A percentile compares a stretch with the other conserved stretches of the same genome.
These are phyloP conservation scores for Globisporangium acanthophoron DNA, from an alignment of 352 stramenopile species.

Conservation along the genomic window DNA sequence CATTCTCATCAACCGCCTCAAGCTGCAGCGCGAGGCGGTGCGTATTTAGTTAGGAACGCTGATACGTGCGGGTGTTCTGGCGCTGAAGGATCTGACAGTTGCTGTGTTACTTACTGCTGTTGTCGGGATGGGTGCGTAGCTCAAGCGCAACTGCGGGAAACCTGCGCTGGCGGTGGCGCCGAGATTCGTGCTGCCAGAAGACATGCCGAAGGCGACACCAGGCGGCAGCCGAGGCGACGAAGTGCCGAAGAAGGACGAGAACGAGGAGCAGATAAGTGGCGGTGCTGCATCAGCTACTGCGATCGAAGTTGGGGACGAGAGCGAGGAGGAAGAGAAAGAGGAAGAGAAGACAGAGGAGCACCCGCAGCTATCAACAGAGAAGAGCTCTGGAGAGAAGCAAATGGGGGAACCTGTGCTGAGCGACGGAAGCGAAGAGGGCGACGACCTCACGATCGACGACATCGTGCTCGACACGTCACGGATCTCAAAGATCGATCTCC, in stretches of 20 bases:
- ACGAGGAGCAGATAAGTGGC: neutral
- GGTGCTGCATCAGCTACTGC: neutral
- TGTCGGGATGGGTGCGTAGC: constrained; percentile 10
- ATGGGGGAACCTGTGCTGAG: neutral
- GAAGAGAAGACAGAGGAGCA: neutral
- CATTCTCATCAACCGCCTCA: constrained; percentile 91
- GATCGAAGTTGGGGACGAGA: constrained; percentile 10
- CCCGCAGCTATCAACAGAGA: neutral
- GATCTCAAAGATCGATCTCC: constrained; percentile 70
- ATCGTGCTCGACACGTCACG: constrained; percentile 53
- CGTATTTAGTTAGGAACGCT: neutral
- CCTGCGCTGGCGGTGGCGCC: constrained; percentile 34
- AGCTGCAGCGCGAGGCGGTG: constrained; percentile 51
- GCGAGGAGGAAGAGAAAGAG: neutral
- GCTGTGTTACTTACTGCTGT: neutral
- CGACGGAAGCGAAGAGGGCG: constrained; percentile 14
- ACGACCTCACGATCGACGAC: constrained; percentile 52
- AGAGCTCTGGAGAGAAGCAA: neutral
- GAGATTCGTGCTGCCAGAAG: constrained; percentile 46
- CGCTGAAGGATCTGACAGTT: neutral
- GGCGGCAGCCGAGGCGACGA: constrained; percentile 1
- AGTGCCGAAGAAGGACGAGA: constrained; percentile 2
- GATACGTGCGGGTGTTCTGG: neutral
- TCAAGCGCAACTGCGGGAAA: constrained; percentile 52
- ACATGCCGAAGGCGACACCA: neutral